Base-by-base conservation (phyloP, 371 early-diverging fungal species). In the Mucor indicus region DNA sequence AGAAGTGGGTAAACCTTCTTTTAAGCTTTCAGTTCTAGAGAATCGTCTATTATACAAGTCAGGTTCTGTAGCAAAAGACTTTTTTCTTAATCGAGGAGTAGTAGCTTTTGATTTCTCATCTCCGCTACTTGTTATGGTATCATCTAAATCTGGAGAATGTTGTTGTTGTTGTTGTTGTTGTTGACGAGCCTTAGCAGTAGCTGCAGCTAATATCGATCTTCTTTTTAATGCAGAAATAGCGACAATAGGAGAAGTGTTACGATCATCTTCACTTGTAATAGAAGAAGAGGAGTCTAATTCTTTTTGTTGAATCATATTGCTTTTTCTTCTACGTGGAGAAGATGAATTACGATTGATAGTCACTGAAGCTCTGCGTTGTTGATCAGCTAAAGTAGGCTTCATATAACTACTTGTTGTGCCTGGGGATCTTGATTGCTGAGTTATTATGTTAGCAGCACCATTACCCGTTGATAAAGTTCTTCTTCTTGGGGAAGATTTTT, bases 11-110 rank as follows among this genome's bases (percentile, higher is more conserved):
- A 73, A 20, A 16, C 69, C 65, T 37, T 69, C 74, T 17, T 73
- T 69, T n/a, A 69, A 32, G 29, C 53, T 64, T 32, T 73, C 74
- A 3, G 69, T 69, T 23, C 74, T 29, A 1, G 67, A 69, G 49
- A 57, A 48, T 4, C 70, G 46, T 23, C 74, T 47, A 25, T 38
- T 22, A 13, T 21, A 16, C 12, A 45, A 38, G 16, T 35, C 48
- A 16, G 36, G 25, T 16, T 56, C 51, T 15, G 31, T 16, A 10
- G 29, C 52, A 5, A 44, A 22, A 19, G 55, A 54, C 31, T 59
- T 50, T 25, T 62, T 56, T 31, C 55, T 44, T 5, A 30, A 15
- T 20, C 56, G 55, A 11, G 38, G 36, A 38, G 42, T 45, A 10
- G 20, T n/a, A 13, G 41, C 30, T 55, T 23, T 44, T 37, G 17